Evolutionary conservation across 192 early-diverging fungal genomes (phyloP).

Genomic region (Coemansia sp.): DNA sequence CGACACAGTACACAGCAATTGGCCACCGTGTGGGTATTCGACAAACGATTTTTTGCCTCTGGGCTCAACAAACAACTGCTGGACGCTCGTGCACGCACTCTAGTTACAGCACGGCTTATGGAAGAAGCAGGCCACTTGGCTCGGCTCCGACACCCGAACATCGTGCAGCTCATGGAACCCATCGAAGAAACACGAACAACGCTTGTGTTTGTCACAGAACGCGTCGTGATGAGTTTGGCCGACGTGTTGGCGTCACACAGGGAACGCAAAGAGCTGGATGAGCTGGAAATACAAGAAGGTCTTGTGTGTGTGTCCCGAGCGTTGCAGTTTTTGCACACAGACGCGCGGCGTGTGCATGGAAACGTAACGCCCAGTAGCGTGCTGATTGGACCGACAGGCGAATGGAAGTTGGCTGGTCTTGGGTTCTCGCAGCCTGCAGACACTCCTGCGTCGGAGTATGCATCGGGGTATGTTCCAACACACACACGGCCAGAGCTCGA

Average conservation of each 20-base stretch:
- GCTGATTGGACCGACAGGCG: slow-evolving; percentile 75
- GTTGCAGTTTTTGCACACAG: slow-evolving; percentile 73
- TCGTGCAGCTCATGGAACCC: slow-evolving; percentile 76
- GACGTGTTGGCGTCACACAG: slow-evolving; percentile 56
- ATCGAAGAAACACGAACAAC: slow-evolving; percentile 66
- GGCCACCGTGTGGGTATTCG: slow-evolving; percentile 76
- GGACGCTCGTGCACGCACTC: slow-evolving; percentile 36
- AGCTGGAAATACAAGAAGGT: slow-evolving; percentile 77
- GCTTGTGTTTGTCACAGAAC: slow-evolving; percentile 75
- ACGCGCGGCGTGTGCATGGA: slow-evolving; percentile 72
- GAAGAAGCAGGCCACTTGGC: slow-evolving; percentile 68
- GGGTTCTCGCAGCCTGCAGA: slow-evolving; percentile 53
- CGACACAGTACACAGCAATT: slow-evolving; percentile 57
- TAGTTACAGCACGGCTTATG: slow-evolving; percentile 60
- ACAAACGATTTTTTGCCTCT: slow-evolving; percentile 62
- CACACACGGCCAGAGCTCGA: slow-evolving; percentile 62
- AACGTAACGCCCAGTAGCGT: slow-evolving; percentile 72
- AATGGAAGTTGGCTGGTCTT: slow-evolving; percentile 81
- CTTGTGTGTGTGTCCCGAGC: slow-evolving; percentile 70
- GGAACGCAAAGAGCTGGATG: slow-evolving; percentile 42
- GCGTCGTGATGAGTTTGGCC: slow-evolving; percentile 61
- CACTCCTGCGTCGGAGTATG: slow-evolving; percentile 28
- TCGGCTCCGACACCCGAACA: slow-evolving; percentile 74
- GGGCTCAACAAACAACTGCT: slow-evolving; percentile 55
- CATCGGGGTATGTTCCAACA: slow-evolving; percentile 60